Evolutionary conservation across 202 grass and related monocot species (phyloP).

Genomic region (Zizania palustris): DNA sequence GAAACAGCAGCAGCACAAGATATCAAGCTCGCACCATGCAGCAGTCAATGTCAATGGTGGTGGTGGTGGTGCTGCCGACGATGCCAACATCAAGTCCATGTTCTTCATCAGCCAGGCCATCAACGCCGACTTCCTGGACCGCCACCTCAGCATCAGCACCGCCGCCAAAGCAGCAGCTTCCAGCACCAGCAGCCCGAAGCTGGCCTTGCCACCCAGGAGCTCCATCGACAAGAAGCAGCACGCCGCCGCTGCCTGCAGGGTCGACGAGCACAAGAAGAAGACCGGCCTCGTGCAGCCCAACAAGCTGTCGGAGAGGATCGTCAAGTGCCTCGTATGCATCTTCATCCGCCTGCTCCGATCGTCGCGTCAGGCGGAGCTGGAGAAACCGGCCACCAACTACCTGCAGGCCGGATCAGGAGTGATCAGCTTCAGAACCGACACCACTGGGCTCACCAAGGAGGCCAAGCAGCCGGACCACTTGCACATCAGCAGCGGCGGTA

Average conservation of each 20-base stretch:
- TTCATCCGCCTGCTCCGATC: slow-evolving; percentile 80
- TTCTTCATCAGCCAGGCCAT: slow-evolving; percentile 97
- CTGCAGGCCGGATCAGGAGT: no score
- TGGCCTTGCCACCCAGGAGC: slow-evolving; percentile 32
- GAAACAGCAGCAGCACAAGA: neutral
- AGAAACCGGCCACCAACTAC: slow-evolving; percentile 45
- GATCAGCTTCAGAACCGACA: slow-evolving; percentile 54
- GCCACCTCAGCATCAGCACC: slow-evolving; percentile 34
- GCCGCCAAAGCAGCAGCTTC: neutral
- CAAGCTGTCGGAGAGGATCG: slow-evolving; percentile 92
- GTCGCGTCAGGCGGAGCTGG: slow-evolving; percentile 56
- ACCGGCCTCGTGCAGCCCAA: slow-evolving; percentile 53
- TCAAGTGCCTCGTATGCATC: slow-evolving; percentile 83
- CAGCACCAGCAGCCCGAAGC: neutral
- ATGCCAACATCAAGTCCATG: slow-evolving; percentile 62
- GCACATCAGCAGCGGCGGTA: neutral
- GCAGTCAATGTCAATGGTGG: neutral
- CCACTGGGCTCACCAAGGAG: neutral
- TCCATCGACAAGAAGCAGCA: slow-evolving; percentile 21
- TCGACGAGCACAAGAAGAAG: neutral
- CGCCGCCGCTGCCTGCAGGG: no score
- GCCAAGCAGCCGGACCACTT: neutral
- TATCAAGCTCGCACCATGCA: neutral
- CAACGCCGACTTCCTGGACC: slow-evolving; percentile 64
- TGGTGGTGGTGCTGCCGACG: neutral